phyloP scores from a whole-genome alignment of 2,329 filamentous ascomycete species.

The Diaporthe vexans region DNA sequence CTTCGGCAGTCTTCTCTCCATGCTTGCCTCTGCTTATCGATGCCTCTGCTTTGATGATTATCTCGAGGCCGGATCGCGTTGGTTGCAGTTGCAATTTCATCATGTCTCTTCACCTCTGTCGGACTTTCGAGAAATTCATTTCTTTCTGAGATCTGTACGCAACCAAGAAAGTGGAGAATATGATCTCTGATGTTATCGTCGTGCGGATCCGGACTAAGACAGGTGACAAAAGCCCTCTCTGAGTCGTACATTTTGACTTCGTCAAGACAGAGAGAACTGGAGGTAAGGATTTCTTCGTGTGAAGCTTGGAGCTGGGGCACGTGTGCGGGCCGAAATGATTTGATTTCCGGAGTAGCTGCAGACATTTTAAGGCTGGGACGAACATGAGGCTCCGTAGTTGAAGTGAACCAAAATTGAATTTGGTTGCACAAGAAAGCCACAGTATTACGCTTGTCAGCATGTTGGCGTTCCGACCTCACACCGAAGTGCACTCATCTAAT shows the following conservation, averaged over 20 bases:
- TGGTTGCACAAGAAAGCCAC: not conserved
- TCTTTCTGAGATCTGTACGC: not conserved
- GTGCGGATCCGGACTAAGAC: not conserved
- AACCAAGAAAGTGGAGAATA: not conserved
- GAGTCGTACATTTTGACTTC: not conserved
- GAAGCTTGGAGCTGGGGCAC: not conserved
- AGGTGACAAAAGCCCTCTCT: not conserved
- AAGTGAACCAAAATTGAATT: not conserved
- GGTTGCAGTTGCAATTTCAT: not conserved
- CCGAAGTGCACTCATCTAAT: not conserved
- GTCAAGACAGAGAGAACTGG: too few species aligned
- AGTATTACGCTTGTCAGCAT: not conserved
- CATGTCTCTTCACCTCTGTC: fast-evolving
- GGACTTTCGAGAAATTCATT: not conserved
- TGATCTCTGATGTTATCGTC: not conserved
- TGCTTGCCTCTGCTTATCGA: too few species aligned
- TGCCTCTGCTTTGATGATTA: too few species aligned
- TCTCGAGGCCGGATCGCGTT: too few species aligned
- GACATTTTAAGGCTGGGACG: not conserved
- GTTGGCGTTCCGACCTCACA: not conserved
- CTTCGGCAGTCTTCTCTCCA: not conserved
- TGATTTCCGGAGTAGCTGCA: not conserved
- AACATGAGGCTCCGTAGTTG: not conserved
- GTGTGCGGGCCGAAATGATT: not conserved
- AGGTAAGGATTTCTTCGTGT: not conserved